Base-by-base conservation (phyloP, 371 early-diverging fungal species). In the Zychaea mexicana region DNA sequence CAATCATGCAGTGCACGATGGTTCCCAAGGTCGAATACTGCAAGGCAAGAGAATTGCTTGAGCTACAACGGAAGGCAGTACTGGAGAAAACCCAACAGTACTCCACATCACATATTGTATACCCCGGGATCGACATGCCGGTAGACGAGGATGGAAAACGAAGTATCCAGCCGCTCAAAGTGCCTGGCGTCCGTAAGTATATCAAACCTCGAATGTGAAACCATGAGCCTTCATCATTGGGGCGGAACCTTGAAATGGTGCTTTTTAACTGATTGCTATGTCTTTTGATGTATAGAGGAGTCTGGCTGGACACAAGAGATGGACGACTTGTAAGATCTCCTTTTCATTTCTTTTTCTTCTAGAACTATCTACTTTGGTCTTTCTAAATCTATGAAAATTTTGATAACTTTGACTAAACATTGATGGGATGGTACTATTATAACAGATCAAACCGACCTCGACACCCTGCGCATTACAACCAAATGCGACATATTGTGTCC, bases 271-370 rank as follows among this genome's bases (percentile, higher is more conserved):
- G n/a, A n/a, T n/a, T n/a, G n/a, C n/a, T n/a, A 57, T 24, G 22
- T 5, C 33, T 12, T 0, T 31, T 5, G 19, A 24, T 57, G 8
- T 3, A 1, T 54, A 90, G 92, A 71, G 61, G 96, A 97, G 72
- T 91, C 95, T 0, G 97, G 97, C 0, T 97, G 97, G 97, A 93
- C 91, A 3, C 88, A 89, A 7, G 92, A 94, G 52, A 92, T 96
- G 90, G 92, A 92, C 68, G 72, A 69, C 10, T 36, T 82, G 78
- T 77, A 77, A 75, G 76, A 66, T 36, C 17, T 24, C 52, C 30
- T 7, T 52, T 52, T 31, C 39, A n/a, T 21, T 63, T 33, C 0
- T 52, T 28, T 52, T 30, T 59, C 9, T 53, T 1, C 0, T 17
- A 57, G 39, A 39, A 39, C n/a, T 39, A 39, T 39, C 33, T n/a